These are phyloP conservation scores for Paecilomyces dactylethromorphus DNA, from an alignment of 2,329 filamentous ascomycete species.

Conservation along the genomic window DNA sequence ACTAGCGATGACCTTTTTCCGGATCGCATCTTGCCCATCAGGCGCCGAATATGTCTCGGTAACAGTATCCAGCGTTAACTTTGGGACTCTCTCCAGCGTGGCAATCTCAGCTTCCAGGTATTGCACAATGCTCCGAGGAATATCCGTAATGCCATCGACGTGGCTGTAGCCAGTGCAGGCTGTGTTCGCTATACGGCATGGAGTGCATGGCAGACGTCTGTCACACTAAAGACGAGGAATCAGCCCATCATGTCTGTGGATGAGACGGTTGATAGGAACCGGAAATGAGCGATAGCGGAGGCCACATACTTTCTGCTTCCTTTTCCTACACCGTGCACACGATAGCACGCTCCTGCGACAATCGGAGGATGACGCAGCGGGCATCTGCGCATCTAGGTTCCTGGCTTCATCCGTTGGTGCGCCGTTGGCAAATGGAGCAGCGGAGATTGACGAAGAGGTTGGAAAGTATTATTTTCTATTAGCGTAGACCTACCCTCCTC, in stretches of 20 bases:
- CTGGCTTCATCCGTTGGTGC: too few relatives aligned
- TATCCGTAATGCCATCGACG: constrained; percentile 14
- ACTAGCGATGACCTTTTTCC: constrained; percentile 19
- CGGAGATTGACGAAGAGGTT: background rate
- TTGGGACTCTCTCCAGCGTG: constrained; percentile 22
- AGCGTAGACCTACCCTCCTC: background rate
- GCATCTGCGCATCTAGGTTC: background rate
- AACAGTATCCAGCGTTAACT: constrained; percentile 4
- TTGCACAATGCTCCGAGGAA: constrained; percentile 28
- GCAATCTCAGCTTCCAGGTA: constrained; percentile 28
- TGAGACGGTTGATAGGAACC: background rate
- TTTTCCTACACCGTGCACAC: constrained; percentile 16
- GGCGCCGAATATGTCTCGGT: background rate
- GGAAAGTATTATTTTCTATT: background rate
- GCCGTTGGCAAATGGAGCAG: background rate
- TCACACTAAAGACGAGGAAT: constrained; percentile 10
- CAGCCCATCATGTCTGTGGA: background rate
- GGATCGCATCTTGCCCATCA: constrained; percentile 10
- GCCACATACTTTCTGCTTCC: constrained; percentile 17
- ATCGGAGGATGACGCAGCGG: constrained; percentile 6
- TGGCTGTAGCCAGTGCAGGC: constrained; percentile 23
- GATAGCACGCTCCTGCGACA: constrained; percentile 19
- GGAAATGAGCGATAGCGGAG: background rate
- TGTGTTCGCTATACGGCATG: constrained; percentile 19
- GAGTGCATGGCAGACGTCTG: constrained; percentile 20